A percentile compares a stretch with the other conserved stretches of the same genome.
These are phyloP conservation scores for Aureobasidium namibiae DNA, from an alignment of 2,329 filamentous ascomycete species.

Conservation along the genomic window DNA sequence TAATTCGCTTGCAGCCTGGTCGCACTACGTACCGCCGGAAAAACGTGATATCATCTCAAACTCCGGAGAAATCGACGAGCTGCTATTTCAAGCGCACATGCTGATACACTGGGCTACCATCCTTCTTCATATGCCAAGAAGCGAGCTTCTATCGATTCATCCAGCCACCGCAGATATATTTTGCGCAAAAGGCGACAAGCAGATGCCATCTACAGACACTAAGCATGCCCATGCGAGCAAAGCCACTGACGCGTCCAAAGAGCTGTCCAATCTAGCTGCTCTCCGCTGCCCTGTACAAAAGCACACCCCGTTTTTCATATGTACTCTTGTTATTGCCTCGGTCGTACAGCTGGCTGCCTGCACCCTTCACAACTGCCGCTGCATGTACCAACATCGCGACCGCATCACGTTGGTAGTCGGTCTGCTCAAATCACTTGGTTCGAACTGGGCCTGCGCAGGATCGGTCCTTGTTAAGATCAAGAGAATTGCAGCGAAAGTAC, in stretches of 20 bases:
- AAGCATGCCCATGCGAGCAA: constrained; percentile 66
- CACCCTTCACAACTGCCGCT: constrained; percentile 44
- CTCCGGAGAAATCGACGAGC: constrained; percentile 70
- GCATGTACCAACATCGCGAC: constrained; percentile 62
- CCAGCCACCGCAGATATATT: constrained; percentile 42
- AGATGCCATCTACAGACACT: constrained; percentile 43
- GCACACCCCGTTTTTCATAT: constrained; percentile 80
- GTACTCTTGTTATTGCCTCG: constrained; percentile 67
- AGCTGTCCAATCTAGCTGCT: constrained; percentile 66
- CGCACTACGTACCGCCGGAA: constrained; percentile 63
- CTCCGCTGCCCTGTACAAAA: constrained; percentile 59
- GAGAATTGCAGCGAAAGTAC: constrained; percentile 48
- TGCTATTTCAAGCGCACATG: constrained; percentile 88
- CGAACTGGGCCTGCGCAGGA: constrained; percentile 64
- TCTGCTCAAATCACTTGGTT: constrained; percentile 59
- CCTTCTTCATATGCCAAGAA: constrained; percentile 71
- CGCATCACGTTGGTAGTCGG: constrained; percentile 65
- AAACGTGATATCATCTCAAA: constrained; percentile 65
- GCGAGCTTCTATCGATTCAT: constrained; percentile 58
- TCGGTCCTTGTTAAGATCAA: constrained; percentile 65
- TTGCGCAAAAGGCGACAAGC: constrained; percentile 37
- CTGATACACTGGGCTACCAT: constrained; percentile 58
- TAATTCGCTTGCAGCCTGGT: constrained; percentile 63
- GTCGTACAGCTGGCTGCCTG: constrained; percentile 78
- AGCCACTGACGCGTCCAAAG: constrained; percentile 69